Evolutionary conservation across 176 grass and related monocot genomes (phyloP), one percentile per base, ranked within the genome.

Genomic region (Neostapfia colusana): DNA sequence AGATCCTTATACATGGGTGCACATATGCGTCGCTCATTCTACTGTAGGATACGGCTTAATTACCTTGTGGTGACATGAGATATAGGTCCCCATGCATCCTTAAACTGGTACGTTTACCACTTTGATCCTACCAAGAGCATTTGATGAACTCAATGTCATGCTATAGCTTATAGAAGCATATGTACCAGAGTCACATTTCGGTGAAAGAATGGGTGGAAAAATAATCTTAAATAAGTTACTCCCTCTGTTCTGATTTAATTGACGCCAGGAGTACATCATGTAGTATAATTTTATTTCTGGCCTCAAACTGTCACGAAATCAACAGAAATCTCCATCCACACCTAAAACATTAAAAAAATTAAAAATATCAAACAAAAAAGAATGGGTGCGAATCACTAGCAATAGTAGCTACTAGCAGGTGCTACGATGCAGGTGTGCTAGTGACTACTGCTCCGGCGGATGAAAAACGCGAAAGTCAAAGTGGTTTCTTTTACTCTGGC

Each of bases 81-180:
- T 9, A 26, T 56, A 73, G 70, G 70, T 56, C 70, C 69, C 50
- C 35, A 57, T 73, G 35, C 50, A 58, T 42, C 53, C 54, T 61
- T 44, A 61, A 60, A 75, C 15, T 18, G 8, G 55, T 44, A 63
- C 18, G 36, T 76, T 76, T 63, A 8, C 26, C 43, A 63, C 28
- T 76, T 75, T 48, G 26, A 63, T 63, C 58, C 31, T 28, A 76
- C 41, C 26, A 16, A 21, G 17, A 48, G 42, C 58, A 48, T 35
- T 63, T 21, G n/a, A 9, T 48, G 57, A 34, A 76, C 42, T 4
- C 25, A 34, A n/a, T 46, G 25, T 21, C 26, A 63, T 63, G 25
- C 5, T 15, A 12, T 9, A 18, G 10, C 18, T 13, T 41, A 3
- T 31, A 46, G 43, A 46, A 46, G 7, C 21, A 54, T 21, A 54